phyloP scores from a whole-genome alignment of 2,329 filamentous ascomycete species.

The Cladobotryum protrusum region DNA sequence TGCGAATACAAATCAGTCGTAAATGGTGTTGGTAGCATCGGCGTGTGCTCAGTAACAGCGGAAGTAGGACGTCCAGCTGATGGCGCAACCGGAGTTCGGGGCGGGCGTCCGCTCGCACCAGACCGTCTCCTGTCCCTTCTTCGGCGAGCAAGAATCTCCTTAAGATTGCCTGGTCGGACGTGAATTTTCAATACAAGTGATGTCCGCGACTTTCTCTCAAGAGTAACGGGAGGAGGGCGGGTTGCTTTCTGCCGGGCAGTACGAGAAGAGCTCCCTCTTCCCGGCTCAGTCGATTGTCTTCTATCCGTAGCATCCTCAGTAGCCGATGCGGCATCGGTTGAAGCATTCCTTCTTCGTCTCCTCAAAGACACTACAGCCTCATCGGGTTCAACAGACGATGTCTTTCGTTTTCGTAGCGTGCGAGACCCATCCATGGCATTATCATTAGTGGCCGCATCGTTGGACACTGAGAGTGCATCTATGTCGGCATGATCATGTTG shows the following conservation, averaged over 20 bases:
- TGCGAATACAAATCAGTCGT: conserved; percentile 58
- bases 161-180: conserved; percentile 32
- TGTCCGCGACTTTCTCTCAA: conserved; percentile 32
- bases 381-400: conserved; percentile 62
- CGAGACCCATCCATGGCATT: conserved; percentile 68
- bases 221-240: conserved; percentile 34
- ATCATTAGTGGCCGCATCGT: conserved; percentile 63
- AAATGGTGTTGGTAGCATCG: conserved; percentile 48
- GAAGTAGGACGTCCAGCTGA: conserved; percentile 17
- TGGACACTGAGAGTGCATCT: conserved; percentile 62
- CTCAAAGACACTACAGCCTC: conserved; percentile 46
- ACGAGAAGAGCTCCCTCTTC: conserved; percentile 41
- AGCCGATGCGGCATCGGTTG: conserved; percentile 34
- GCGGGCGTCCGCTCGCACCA: conserved; percentile 17
- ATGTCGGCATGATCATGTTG: conserved; percentile 41
- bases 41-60: conserved; percentile 7
- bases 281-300: conserved; percentile 22
- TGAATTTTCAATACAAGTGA: conserved; percentile 31
- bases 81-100: conserved; percentile 19
- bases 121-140: conserved; percentile 27
- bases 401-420: conserved; percentile 76
- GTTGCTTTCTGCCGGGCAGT: conserved; percentile 50
- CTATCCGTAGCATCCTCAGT: conserved; percentile 29
- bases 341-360: conserved; percentile 47
- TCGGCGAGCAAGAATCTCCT: conserved; percentile 30